phyloP scores from a whole-genome alignment of 768 basidiomycete species.

The Hemileccinum rubropunctum region DNA sequence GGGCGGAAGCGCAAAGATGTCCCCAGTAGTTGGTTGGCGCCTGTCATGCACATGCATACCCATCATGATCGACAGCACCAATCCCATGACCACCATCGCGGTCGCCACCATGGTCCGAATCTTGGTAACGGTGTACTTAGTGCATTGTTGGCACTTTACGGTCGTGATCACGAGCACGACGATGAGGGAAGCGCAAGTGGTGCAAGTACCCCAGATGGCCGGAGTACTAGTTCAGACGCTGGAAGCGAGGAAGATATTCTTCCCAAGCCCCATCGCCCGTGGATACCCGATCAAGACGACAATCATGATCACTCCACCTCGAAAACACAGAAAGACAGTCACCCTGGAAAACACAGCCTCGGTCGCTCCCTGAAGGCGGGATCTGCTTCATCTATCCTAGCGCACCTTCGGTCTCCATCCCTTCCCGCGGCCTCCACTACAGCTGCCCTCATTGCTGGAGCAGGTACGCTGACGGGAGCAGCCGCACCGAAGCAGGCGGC shows the following conservation, averaged over 20 bases:
- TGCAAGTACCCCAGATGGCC: constrained; percentile 15
- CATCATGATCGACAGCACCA: constrained; percentile 2
- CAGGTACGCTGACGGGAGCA: constrained; percentile 60
- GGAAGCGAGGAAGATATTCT: constrained; percentile 20
- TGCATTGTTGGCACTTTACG: constrained; percentile 63
- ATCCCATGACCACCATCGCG: constrained; percentile 4
- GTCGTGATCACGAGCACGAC: constrained; percentile 26
- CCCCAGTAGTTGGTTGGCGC: constrained; percentile 19
- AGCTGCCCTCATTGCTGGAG: constrained; percentile 69
- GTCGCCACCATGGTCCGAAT: constrained; percentile 7
- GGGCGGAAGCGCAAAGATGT: constrained; percentile 14
- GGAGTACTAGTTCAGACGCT: constrained; percentile 20
- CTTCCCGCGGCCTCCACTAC: constrained; percentile 19
- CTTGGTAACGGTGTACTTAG: constrained; percentile 58
- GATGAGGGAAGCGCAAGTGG: constrained; percentile 27
- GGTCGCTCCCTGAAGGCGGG: constrained; percentile 18
- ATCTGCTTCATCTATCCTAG: constrained; percentile 28
- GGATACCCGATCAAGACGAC: constrained; percentile 16
- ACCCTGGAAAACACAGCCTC: constrained; percentile 5
- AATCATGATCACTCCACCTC: constrained; percentile 1
- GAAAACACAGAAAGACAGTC: constrained; percentile 2
- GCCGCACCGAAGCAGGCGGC: constrained; percentile 49
- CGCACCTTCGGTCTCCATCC: constrained; percentile 16
- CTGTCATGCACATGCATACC: not conserved
- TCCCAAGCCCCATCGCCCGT: constrained; percentile 17